A percentile compares a stretch with the other conserved stretches of the same genome.
Evolutionary conservation across 2,329 filamentous ascomycete genomes (phyloP).

Genomic region (Ophiostoma sp.): DNA sequence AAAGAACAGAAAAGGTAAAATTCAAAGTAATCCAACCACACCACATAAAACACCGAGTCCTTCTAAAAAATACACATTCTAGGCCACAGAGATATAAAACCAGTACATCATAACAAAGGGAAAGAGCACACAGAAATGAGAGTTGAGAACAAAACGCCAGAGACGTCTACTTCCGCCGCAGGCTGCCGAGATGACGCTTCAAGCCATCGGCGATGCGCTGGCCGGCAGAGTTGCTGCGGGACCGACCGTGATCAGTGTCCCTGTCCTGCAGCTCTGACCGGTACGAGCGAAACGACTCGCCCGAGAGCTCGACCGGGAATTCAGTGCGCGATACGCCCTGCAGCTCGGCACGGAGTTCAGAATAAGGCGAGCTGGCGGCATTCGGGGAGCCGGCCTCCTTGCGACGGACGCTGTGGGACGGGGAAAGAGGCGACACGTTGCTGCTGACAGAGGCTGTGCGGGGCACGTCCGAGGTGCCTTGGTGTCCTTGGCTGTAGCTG

Average conservation of each 20-base stretch:
- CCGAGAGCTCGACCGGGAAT: not conserved
- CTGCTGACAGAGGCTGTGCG: not conserved
- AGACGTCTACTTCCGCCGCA: conserved; percentile 41
- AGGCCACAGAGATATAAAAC: not conserved
- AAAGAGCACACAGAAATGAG: not conserved
- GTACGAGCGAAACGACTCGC: not conserved
- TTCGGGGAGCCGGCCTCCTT: not conserved
- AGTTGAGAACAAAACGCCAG: not conserved
- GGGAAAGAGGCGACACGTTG: not conserved
- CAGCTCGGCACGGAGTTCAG: not conserved
- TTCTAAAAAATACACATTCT: not conserved
- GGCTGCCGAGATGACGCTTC: conserved; percentile 49
- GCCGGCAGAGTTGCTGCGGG: conserved; percentile 40
- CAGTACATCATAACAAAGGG: not conserved
- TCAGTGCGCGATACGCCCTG: not conserved
- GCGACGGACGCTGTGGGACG: not conserved
- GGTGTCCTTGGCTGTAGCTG: not conserved
- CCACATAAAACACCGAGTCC: not conserved
- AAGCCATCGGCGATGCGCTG: conserved; percentile 46
- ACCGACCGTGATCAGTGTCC: conserved; percentile 30
- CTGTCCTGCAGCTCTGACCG: not conserved
- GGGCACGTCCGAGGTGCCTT: not conserved
- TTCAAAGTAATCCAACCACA: not conserved
- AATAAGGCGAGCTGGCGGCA: not conserved
- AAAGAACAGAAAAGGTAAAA: not conserved